Percentiles rank a stretch among this genome's conserved stretches.
These are phyloP conservation scores for Trypanosoma vivax DNA, from an alignment of 208 protist species.

Conservation along the genomic window DNA sequence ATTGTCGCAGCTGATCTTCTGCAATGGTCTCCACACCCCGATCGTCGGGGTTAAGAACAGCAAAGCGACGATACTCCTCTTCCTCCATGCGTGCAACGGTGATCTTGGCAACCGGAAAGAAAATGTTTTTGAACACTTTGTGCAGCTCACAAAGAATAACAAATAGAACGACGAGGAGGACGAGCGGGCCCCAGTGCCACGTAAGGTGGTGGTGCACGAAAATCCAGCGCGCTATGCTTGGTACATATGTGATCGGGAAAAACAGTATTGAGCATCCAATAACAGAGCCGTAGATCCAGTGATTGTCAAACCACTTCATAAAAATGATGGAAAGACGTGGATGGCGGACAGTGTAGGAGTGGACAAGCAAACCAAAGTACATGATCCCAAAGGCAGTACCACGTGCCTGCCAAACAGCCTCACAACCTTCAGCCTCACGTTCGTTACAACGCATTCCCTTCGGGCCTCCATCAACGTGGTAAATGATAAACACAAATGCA, in stretches of 20 bases:
- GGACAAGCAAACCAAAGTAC: conserved; percentile 83
- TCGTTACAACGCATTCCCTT: conserved; percentile 61
- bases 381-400: conserved; percentile 75
- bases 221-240: conserved; percentile 49
- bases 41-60: conserved; percentile 32
- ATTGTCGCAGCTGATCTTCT: conserved; percentile 81
- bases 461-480: conserved; percentile 54
- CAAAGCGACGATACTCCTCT: conserved; percentile 68
- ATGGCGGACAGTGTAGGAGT: conserved; percentile 87
- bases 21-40: conserved; percentile 58
- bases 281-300: conserved; percentile 66
- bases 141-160: conserved; percentile 56
- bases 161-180: conserved; percentile 45
- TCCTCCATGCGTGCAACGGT: conserved; percentile 26
- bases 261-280: conserved; percentile 49
- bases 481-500: conserved; percentile 62
- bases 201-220: conserved; percentile 81
- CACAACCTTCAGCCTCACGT: conserved; percentile 33
- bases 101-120: conserved; percentile 54
- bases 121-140: conserved; percentile 82
- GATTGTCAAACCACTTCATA: conserved; percentile 87
- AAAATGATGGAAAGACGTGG: conserved; percentile 60
- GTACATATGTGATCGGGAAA: conserved; percentile 74
- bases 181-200: conserved; percentile 81
- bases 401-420: conserved; percentile 66